Evolutionary conservation across 1,139 yeast genomes (phyloP), one percentile per base, ranked within the genome.

Genomic region (Candida labiduridarum): DNA sequence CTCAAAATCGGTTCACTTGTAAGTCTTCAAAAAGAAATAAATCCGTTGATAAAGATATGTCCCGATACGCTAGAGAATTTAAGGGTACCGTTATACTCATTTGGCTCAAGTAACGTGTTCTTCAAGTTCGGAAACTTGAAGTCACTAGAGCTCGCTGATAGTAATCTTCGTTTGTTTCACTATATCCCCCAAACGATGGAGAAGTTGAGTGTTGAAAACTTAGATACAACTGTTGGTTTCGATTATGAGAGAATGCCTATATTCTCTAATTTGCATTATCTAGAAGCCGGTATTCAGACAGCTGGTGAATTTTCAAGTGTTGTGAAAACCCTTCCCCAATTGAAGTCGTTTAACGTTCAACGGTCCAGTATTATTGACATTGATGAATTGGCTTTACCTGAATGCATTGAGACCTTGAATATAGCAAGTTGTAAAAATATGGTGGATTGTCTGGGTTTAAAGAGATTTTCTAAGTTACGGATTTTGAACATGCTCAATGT

Each of bases 381-480:
- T 33, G n/a, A 22, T 22, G 30, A 38, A 38, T 38, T 38, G 41
- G 41, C 18, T 22, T 25, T 38, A 38, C 30, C 41, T n/a, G 30
- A 25, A 19, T 9, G 16, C 22, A 38, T 38, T 8, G 22, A 25
- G 9, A 29, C 22, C 4, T 14, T 38, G 18, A 29, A 12, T 2
- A 38, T 38, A n/a, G 41, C 22, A n/a, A 38, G 41, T 8, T 38
- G 16, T 3, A 27, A 27, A 4, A 29, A 29, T n/a, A 19, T 38
- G 16, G 31, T 22, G n/a, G 22, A 7, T 22, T 38, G 30, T 38
- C 22, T 38, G 16, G 12, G 22, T 4, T 6, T 22, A 4, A 29
- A 22, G 15, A 38, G 25, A 15, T 38, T 38, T 14, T n/a, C 41
- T 5, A 12, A 22, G 15, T 25, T 38, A 22, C 22, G n/a, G 22